Conservation (phyloP, 2,329 filamentous ascomycete genomes). For the Aphanoascus verrucosus region DNA sequence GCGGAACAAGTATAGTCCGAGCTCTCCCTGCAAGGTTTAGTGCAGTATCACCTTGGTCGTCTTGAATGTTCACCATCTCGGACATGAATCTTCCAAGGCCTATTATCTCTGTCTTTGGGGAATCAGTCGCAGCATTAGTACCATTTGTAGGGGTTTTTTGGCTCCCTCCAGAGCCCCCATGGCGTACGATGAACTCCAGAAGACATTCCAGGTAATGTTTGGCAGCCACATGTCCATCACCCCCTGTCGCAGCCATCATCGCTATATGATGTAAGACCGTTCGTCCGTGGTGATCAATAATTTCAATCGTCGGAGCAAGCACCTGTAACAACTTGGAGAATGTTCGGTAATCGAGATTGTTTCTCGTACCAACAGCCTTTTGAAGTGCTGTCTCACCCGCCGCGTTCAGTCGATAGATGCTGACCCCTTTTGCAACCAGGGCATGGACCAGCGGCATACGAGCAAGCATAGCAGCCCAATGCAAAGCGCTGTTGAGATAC, state of each 20-base stretch:
- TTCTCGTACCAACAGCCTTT: constrained; percentile 83
- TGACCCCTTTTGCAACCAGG: constrained; percentile 73
- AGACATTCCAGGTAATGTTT: constrained; percentile 93
- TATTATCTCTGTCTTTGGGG: constrained; percentile 52
- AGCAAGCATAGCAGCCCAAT: constrained; percentile 91
- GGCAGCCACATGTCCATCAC: constrained; percentile 69
- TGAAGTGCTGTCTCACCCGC: constrained; percentile 88
- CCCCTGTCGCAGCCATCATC: constrained; percentile 89
- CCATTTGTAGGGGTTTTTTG: constrained; percentile 33
- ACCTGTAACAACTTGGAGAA: constrained; percentile 87
- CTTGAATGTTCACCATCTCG: constrained; percentile 91
- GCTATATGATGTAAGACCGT: constrained; percentile 95
- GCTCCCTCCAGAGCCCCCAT: constrained; percentile 55
- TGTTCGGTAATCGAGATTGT: constrained; percentile 80
- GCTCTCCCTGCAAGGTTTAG: constrained; percentile 89
- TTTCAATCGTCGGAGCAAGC: constrained; percentile 78
- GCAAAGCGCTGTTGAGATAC: constrained; percentile 73
- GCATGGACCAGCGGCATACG: constrained; percentile 71
- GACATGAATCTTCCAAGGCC: constrained; percentile 88
- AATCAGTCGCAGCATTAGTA: constrained; percentile 20
- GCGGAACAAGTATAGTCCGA: constrained; percentile 94
- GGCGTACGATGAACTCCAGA: constrained; percentile 85
- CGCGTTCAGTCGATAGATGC: constrained; percentile 75
- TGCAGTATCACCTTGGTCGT: constrained; percentile 88
- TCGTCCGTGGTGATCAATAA: constrained; percentile 76